Base-by-base conservation (phyloP, 2,329 filamentous ascomycete species). In the Macrophomina pseudophaseolina region DNA sequence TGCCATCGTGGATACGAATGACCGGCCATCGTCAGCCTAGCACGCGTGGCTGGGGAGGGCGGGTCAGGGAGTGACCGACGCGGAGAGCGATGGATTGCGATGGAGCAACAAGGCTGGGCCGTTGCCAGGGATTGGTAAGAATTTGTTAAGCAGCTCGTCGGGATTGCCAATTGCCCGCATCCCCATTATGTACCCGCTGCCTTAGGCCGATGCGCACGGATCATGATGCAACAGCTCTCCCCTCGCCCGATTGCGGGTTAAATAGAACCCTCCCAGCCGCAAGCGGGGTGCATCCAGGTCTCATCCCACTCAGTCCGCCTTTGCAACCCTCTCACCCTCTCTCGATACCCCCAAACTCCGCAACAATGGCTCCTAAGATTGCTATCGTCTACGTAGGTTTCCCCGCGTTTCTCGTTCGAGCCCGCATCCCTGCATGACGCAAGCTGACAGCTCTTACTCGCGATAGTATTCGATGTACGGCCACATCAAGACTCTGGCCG, bases 401-500 rank as follows among this genome's bases (percentile, higher is more conserved):
- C 40, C 54, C 30, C 58, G n/a, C 44, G 32, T 9, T 14, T 1
- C 42, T 14, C 42, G 16, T 44, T 44, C 12, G 42, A 44, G 8
- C 42, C 16, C 1, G 32, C 18, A 42, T 54, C 49, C 5, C 18
- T 7, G 16, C 7, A 53, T 30, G 35, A 12, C 6, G 6, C 32
- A 32, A 38, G 32, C 51, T 60, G 54, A 68, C 28, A 56, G 12
- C 35, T 46, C 32, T 42, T 44, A 7, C 46, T 65, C 51, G 46
- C 59, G 38, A 40, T 69, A 95, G 92, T 97, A 97, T 84, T 96
- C 93, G 72, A 91, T 93, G 87, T 97, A 95, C 83, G 94, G 95
- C 82, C 94, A 97, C 83, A 90, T 97, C 81, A 83, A 86, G 81
- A 82, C 89, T 77, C 80, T 97, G 74, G 95, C 94, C 75, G 89